phyloP scores from a whole-genome alignment of 495 filamentous ascomycete species.

The Polyplosphaeria fusca region DNA sequence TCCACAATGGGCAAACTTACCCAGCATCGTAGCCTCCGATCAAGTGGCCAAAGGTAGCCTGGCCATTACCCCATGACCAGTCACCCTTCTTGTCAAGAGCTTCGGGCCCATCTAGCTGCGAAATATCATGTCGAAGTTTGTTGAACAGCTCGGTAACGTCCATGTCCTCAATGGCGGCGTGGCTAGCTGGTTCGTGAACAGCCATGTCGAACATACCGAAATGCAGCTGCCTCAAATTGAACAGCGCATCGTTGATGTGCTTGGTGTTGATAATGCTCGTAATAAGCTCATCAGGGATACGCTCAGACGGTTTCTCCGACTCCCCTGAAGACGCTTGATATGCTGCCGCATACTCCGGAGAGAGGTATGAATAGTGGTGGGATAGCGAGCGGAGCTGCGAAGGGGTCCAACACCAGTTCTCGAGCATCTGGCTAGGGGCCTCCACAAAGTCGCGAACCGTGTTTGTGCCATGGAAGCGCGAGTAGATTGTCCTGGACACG shows the following conservation, averaged over 20 bases:
- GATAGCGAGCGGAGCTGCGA: conserved; percentile 64
- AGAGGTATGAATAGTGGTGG: conserved; percentile 62
- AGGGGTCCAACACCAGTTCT: conserved; percentile 76
- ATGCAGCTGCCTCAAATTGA: conserved; percentile 65
- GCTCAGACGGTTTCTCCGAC: conserved; percentile 44
- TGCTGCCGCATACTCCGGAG: conserved; percentile 55
- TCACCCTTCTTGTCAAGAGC: conserved; percentile 51
- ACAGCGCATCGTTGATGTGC: conserved; percentile 67
- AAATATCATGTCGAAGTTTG: conserved; percentile 51
- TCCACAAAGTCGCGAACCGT: conserved; percentile 73
- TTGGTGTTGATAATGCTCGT: conserved; percentile 61
- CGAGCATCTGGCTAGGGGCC: conserved; percentile 69
- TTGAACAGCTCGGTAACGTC: conserved; percentile 43
- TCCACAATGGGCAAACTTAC: conserved; percentile 31
- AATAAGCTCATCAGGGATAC: conserved; percentile 62
- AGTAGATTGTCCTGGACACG: conserved; percentile 62
- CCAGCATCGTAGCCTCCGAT: conserved; percentile 72
- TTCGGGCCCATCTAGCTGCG: conserved; percentile 62
- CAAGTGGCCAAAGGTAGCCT: conserved; percentile 69
- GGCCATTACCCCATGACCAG: conserved; percentile 59
- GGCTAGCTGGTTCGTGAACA: conserved; percentile 42
- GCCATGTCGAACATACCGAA: conserved; percentile 65
- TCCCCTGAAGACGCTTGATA: conserved; percentile 52
- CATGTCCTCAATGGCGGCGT: conserved; percentile 38
- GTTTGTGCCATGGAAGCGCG: conserved; percentile 70